phyloP scores from a whole-genome alignment of 805 yeast genomes.

The Saccharomycopsis sp. region DNA sequence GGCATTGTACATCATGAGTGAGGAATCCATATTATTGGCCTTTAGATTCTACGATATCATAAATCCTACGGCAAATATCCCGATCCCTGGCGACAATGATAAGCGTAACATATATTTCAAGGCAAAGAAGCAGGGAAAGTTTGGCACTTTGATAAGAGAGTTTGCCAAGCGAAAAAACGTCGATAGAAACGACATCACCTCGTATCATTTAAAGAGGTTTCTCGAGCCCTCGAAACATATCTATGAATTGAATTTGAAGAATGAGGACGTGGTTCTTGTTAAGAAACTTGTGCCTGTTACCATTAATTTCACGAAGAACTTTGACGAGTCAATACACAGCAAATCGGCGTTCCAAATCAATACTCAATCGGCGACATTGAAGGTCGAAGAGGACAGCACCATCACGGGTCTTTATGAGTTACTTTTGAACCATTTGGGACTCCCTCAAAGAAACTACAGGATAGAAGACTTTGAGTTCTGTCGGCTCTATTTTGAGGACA shows the following conservation, averaged over 20 bases:
- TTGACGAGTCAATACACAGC: background rate
- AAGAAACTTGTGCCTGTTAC: conserved; percentile 13
- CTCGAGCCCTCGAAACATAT: conserved; percentile 10
- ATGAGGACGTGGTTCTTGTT: conserved; percentile 13
- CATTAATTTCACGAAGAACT: conserved; percentile 6
- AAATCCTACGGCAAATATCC: conserved; percentile 7
- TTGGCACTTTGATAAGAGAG: conserved; percentile 14
- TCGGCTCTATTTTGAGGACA: background rate
- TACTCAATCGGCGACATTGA: background rate
- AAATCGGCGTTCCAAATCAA: background rate
- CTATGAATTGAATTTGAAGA: conserved; percentile 10
- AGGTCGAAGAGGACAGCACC: background rate
- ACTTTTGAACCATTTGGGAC: background rate
- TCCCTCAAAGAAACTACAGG: background rate
- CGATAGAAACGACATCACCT: conserved; percentile 15
- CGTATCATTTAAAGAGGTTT: conserved; percentile 11
- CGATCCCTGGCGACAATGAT: conserved; percentile 6
- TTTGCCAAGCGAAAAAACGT: conserved; percentile 9
- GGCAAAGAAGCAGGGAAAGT: conserved; percentile 10
- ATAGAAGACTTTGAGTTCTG: background rate
- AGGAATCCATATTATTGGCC: conserved; percentile 11
- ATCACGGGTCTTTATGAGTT: background rate
- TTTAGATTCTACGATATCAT: conserved; percentile 15
- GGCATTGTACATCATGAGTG: background rate
- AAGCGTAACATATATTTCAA: conserved; percentile 14